Evolutionary conservation across 1,284 basidiomycete species (phyloP), one percentile per base, ranked within the genome.

Genomic region (Pulveroboletus sp.): DNA sequence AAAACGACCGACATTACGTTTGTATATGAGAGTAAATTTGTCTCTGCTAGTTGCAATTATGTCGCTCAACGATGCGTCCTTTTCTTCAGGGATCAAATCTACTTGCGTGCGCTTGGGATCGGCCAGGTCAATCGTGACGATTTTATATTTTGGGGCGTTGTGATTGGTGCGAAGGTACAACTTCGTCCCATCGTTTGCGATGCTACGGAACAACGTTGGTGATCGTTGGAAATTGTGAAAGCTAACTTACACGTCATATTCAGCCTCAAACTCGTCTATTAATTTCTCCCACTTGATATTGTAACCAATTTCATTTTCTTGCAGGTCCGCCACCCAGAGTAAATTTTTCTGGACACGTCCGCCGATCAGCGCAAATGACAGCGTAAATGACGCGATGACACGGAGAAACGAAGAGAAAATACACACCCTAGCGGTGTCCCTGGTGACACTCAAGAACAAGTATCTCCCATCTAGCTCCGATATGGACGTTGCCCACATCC

Each of bases 71-170:
- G 75, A 77, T 22, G 89, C 86, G 40, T 86, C 81, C 52, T 82
- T 78, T 67, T 87, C 81, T 71, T 94, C 90, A 0, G 89, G 81
- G 36, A 95, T 85, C 56, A 92, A 75, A 52, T 91, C 88, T 50
- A 75, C 74, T 67, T 83, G 80, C 2, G 72, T 71, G 44, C 73
- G 70, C 56, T 77, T 75, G n/a, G 78, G 75, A 51, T 83, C 78
- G 22, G 79, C 76, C 33, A 91, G 70, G 62, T 92, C 87, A 49
- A 89, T 75, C 3, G 83, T 83, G 62, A 91, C 78, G 42, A 91
- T 67, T 66, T 87, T 89, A 70, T 87, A 78, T 61, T 82, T 78
- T 3, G 86, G 83, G 6, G 89, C 89, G 61, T 84, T 75, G 54
- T 81, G 74, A 70, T 90, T 89, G 4, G 89, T 91, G 52, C 75